These are phyloP conservation scores for Rutstroemia sydowiana DNA, from an alignment of 2,329 filamentous ascomycete species.

Conservation along the genomic window DNA sequence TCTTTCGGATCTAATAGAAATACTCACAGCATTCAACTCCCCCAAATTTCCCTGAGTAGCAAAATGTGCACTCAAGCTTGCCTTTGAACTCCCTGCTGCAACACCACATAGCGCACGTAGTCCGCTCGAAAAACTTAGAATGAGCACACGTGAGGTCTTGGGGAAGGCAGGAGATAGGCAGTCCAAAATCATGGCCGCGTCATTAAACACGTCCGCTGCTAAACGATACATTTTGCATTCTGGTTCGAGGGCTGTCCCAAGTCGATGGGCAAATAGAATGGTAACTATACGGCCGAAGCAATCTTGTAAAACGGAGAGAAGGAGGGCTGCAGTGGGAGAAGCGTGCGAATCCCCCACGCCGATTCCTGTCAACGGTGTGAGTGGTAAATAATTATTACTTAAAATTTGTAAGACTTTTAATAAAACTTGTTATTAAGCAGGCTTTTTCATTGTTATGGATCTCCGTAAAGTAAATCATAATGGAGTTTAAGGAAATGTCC, in stretches of 20 bases:
- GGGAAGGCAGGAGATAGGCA: slow-evolving; percentile 59
- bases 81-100: slow-evolving; percentile 82
- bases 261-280: slow-evolving; percentile 59
- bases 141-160: slow-evolving; percentile 44
- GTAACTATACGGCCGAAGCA: slow-evolving; percentile 59
- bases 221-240: slow-evolving; percentile 69
- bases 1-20: not conserved
- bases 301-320: slow-evolving; percentile 60
- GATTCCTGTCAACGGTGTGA: slow-evolving; percentile 39
- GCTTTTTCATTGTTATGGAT: no score
- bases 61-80: slow-evolving; percentile 87
- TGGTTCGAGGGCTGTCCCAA: slow-evolving; percentile 61
- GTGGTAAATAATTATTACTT: not conserved
- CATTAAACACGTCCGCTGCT: slow-evolving; percentile 64
- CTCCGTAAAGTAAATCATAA: not conserved
- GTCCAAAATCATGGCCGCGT: slow-evolving; percentile 62
- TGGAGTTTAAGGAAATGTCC: not conserved
- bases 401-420: not conserved
- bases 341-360: slow-evolving; percentile 60
- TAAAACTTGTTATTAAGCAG: no score
- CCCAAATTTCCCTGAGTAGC: slow-evolving; percentile 79
- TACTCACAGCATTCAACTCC: slow-evolving; percentile 73
- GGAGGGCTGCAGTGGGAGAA: slow-evolving; percentile 56
- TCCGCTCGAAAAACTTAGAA: slow-evolving; percentile 54
- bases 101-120: slow-evolving; percentile 74